A percentile compares a stretch with the other conserved stretches of the same genome.
Conservation (phyloP, 2,329 filamentous ascomycete genomes). For the Scytalidium lignicola region DNA sequence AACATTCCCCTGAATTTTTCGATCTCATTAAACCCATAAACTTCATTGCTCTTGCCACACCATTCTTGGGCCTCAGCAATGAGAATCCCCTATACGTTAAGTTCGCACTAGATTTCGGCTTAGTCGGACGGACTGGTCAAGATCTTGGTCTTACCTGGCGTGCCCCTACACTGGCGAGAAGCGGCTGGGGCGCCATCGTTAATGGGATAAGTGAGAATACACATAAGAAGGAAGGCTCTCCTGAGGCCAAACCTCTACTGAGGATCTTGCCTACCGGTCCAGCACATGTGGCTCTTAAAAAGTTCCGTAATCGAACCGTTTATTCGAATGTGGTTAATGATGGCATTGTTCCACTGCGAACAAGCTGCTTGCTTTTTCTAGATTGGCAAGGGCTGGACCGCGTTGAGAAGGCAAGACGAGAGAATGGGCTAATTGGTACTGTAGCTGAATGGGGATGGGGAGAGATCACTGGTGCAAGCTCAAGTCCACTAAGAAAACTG, state of each 20-base stretch:
- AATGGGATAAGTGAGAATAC: slow-evolving; percentile 70
- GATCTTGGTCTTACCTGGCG: slow-evolving; percentile 94
- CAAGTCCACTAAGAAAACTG: slow-evolving; percentile 19
- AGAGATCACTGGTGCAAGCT: slow-evolving; percentile 73
- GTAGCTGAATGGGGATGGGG: slow-evolving; percentile 93
- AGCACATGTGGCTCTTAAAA: slow-evolving; percentile 78
- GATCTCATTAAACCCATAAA: slow-evolving; percentile 80
- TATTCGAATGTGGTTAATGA: slow-evolving; percentile 98
- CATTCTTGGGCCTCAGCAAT: slow-evolving; percentile 87
- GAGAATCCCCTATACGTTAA: slow-evolving; percentile 97
- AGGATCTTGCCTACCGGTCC: slow-evolving; percentile 88
- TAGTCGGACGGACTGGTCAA: slow-evolving; percentile 93
- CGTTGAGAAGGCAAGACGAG: slow-evolving; percentile 88
- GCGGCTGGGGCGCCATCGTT: slow-evolving; percentile 84
- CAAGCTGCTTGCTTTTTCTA: slow-evolving; percentile 91
- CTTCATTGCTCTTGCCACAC: slow-evolving; percentile 82
- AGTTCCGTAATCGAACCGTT: slow-evolving; percentile 84
- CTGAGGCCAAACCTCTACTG: slow-evolving; percentile 81
- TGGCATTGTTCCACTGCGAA: slow-evolving; percentile 89
- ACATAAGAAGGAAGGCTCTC: slow-evolving; percentile 56
- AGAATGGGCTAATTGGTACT: slow-evolving; percentile 87
- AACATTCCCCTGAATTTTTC: slow-evolving; percentile 90
- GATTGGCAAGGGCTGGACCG: slow-evolving; percentile 93
- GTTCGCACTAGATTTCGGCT: slow-evolving; percentile 91
- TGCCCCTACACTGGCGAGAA: slow-evolving; percentile 77